These are phyloP conservation scores for Phlyctochytrium bullatum DNA, from an alignment of 192 early-diverging fungal species.

Conservation along the genomic window DNA sequence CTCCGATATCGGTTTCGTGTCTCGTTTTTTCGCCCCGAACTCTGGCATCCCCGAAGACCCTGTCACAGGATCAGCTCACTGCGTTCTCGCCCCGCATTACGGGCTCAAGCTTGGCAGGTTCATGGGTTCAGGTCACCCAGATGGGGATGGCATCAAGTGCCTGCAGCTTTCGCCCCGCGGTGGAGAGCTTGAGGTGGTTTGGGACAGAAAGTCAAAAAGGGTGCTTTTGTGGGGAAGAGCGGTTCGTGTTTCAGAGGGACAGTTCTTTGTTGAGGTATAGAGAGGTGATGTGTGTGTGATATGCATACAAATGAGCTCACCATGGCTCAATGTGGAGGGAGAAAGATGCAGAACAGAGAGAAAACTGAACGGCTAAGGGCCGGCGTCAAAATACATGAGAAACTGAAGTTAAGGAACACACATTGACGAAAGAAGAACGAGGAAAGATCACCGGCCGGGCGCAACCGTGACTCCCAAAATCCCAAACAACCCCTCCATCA, in stretches of 20 bases:
- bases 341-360: too few species aligned
- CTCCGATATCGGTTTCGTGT: slow-evolving; percentile 25
- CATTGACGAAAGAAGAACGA: neutral
- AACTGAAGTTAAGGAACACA: too few species aligned
- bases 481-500: neutral
- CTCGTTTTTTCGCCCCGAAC: slow-evolving; percentile 39
- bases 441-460: neutral
- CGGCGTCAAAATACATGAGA: too few species aligned
- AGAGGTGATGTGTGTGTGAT: too few species aligned
- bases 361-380: too few species aligned
- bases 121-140: neutral
- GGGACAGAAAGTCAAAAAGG: slow-evolving; percentile 3
- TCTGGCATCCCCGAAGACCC: slow-evolving; percentile 42
- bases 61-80: slow-evolving; percentile 27
- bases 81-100: slow-evolving; percentile 3
- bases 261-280: neutral
- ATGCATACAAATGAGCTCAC: too few species aligned
- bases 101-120: neutral
- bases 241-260: neutral
- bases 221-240: neutral
- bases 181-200: neutral
- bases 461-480: neutral
- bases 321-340: too few species aligned
- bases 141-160: neutral
- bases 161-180: slow-evolving; percentile 4